These are phyloP conservation scores for Capsella rubella DNA, from an alignment of 441 rosid genomes.

Conservation along the genomic window DNA sequence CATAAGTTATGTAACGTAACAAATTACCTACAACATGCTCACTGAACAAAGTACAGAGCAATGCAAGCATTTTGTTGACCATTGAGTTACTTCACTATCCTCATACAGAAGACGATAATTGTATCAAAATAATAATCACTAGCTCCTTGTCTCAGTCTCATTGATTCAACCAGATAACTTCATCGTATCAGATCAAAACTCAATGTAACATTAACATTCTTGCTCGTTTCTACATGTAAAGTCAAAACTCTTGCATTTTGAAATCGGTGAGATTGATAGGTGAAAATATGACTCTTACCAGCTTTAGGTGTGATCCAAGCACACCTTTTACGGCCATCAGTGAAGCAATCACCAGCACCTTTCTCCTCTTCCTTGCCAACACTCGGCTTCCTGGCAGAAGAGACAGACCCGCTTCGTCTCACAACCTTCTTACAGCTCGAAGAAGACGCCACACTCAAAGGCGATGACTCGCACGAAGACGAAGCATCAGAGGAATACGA, in stretches of 20 bases:
- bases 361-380: slow-evolving; percentile 42
- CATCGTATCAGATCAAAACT: slow-evolving; percentile 8
- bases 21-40: neutral
- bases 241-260: neutral
- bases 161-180: slow-evolving; percentile 10
- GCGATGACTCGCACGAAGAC: slow-evolving; percentile 56
- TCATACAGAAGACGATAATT: neutral
- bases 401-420: slow-evolving; percentile 39
- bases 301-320: slow-evolving; percentile 66
- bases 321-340: slow-evolving; percentile 56
- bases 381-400: slow-evolving; percentile 44
- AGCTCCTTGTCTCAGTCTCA: slow-evolving; percentile 2
- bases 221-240: neutral
- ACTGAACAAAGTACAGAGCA: neutral
- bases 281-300: slow-evolving; percentile 43
- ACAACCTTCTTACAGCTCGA: slow-evolving; percentile 47
- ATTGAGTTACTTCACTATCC: neutral
- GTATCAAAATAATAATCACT: neutral
- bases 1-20: slow-evolving; percentile 4
- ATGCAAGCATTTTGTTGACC: neutral
- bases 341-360: slow-evolving; percentile 44
- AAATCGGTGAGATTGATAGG: neutral
- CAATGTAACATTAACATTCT: neutral
- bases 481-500: slow-evolving; percentile 68
- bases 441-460: slow-evolving; percentile 52